These are phyloP conservation scores for Arthroderma sp. DNA, from an alignment of 2,329 filamentous ascomycete genomes.

Conservation along the genomic window DNA sequence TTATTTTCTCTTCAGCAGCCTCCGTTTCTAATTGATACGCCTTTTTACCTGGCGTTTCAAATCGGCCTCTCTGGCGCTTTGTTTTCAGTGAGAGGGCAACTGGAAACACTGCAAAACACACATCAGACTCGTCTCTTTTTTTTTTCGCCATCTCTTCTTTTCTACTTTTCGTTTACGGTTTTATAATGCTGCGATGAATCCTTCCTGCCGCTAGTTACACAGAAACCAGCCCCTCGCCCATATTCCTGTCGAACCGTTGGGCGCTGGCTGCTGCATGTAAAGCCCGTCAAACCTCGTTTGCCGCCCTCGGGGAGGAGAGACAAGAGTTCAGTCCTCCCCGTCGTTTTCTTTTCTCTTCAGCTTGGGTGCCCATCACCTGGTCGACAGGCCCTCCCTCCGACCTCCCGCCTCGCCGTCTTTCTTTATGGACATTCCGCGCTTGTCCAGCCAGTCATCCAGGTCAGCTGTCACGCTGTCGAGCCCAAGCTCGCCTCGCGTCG, in stretches of 20 bases:
- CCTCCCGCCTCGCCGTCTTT: slow-evolving; percentile 6
- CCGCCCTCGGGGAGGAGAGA: neutral
- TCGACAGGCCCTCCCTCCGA: neutral
- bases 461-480: slow-evolving; percentile 22
- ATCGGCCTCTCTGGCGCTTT: neutral
- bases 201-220: slow-evolving; percentile 3
- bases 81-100: neutral
- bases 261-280: neutral
- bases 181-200: neutral
- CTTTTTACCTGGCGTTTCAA: neutral
- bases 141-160: neutral
- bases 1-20: neutral
- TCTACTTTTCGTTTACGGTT: neutral
- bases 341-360: neutral
- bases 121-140: neutral
- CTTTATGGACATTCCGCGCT: slow-evolving; percentile 28
- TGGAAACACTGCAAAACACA: neutral
- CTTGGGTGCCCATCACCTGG: neutral
- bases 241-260: neutral
- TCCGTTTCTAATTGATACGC: neutral
- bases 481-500: slow-evolving; percentile 18
- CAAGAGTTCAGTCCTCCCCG: too few species aligned
- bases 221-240: neutral
- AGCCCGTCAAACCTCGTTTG: neutral
- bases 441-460: slow-evolving; percentile 26